Evolutionary conservation across 768 basidiomycete species (phyloP), one percentile per base, ranked within the genome.

Genomic region (Suillus brevipes): DNA sequence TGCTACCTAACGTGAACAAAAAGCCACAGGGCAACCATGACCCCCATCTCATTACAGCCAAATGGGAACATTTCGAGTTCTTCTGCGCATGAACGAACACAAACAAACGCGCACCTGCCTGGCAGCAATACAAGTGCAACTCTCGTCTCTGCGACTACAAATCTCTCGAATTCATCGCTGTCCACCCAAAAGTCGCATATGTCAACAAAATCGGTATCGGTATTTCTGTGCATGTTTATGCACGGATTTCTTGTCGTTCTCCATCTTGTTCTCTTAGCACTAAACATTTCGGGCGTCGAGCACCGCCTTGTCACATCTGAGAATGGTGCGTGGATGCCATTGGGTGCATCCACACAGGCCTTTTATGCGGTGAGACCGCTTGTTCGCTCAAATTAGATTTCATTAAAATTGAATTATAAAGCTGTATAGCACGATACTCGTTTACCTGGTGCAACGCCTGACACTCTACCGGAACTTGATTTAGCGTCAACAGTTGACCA

Each of bases 361-460:
- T 64, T 64, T 60, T 64, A 64, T 47, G 38, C 45, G 23, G 64
- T 64, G 34, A 64, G 64, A 2, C 14, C 20, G 14, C 20, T 42
- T 37, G 40, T 12, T 43, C 14, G 42, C 62, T 34, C 23, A 18
- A 34, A 38, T 38, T 8, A 23, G 5, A 25, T 16, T 6, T 20
- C 4, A 23, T 52, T 62, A 23, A 62, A 3, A 10, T 63, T 58
- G n/a, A 25, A 25, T 36, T 16, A 5, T 31, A 31, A 2, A 31
- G 31, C 31, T 36, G 20, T 70, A 66, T 56, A 49, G 61, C 16
- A 18, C 64, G 38, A 60, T 43, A 23, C 43, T 71, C 6, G 62
- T 70, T 16, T 61, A 58, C 34, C 31, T 65, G 16, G 64, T 65
- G 13, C 70, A 70, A 55, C 62, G 56, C 31, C 64, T 70, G 37